Evolutionary conservation across 805 yeast species (phyloP), one percentile per base, ranked within the genome.

Genomic region (Metschnikowia lachancei): DNA sequence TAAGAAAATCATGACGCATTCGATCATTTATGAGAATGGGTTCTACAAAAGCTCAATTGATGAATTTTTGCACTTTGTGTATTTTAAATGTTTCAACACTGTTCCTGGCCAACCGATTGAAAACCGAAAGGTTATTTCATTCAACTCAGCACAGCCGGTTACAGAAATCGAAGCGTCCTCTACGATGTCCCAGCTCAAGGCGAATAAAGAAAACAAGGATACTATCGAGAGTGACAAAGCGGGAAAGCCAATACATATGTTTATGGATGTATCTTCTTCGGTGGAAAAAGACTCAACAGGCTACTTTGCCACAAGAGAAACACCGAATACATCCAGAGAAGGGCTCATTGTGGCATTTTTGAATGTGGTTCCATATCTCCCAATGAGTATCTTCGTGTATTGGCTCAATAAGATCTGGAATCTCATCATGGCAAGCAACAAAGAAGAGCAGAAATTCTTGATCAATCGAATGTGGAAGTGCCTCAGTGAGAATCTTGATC

Each of bases 401-500:
- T 80, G 87, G 86, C 60, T 83, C 19, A 65, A 67, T 31, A 70
- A 67, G 39, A 64, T 77, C 0, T 75, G 68, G 71, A 51, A 43
- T 18, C 59, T 74, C 45, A 56, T 67, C 13, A 44, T 56, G 5
- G 57, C 61, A 19, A 67, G 78, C 19, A 62, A 64, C 35, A 47
- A 47, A 0, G 52, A 51, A 22, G 86, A 82, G 53, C 57, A 55
- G 17, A 49, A 49, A 1, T 73, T 62, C 32, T 64, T 82, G 43
- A 57, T 65, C 11, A 65, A 62, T 17, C 60, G 61, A 36, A 56
- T 81, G 39, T 82, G 87, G 85, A 73, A 70, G 34, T 65, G 74
- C 22, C 59, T 84, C 3, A 74, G 83, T 39, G 84, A 80, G 52
- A 82, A 78, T 48, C 66, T 78, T 45, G 84, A 80, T 53, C 65